Conservation (phyloP, 163 green algal species). For the Chlamydomonas reinhardtii region DNA sequence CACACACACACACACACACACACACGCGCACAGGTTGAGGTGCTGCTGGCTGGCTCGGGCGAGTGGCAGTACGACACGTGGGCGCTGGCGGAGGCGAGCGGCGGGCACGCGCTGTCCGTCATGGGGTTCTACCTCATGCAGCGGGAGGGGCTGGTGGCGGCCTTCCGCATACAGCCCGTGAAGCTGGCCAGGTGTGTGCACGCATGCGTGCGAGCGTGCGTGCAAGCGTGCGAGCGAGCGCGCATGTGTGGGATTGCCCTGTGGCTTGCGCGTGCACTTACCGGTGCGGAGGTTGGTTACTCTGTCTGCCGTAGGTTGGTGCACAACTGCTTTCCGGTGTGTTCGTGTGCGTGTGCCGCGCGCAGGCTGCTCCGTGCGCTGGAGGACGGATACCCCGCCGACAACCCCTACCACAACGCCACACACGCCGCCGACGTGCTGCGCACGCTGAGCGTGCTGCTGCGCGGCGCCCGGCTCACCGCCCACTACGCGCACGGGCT, state of each 20-base stretch:
- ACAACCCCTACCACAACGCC: constrained; percentile 88
- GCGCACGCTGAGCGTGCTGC: constrained; percentile 32
- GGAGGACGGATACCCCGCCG: constrained; percentile 60
- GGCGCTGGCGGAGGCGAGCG: constrained; percentile 42
- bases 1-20: too few relatives aligned
- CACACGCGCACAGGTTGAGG: background rate
- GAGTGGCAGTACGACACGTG: constrained; percentile 70
- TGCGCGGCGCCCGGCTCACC: background rate
- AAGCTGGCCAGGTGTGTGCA: constrained; percentile 1
- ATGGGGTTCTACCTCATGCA: constrained; percentile 53
- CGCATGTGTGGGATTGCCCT: too few relatives aligned
- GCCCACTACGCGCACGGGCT: constrained; percentile 3
- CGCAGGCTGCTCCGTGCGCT: constrained; percentile 50
- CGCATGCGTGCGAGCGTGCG: background rate
- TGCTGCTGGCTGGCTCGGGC: constrained; percentile 14
- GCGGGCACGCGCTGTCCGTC: constrained; percentile 46
- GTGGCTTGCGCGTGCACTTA: too few relatives aligned
- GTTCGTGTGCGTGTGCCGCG: too few relatives aligned
- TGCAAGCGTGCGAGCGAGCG: background rate
- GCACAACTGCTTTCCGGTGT: too few relatives aligned
- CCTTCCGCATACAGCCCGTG: background rate
- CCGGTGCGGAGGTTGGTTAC: too few relatives aligned
- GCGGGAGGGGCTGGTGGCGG: background rate
- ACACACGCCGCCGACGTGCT: constrained; percentile 89
- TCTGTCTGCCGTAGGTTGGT: too few relatives aligned